Conservation (phyloP, 2,329 filamentous ascomycete genomes). For the Botrytis galanthina region DNA sequence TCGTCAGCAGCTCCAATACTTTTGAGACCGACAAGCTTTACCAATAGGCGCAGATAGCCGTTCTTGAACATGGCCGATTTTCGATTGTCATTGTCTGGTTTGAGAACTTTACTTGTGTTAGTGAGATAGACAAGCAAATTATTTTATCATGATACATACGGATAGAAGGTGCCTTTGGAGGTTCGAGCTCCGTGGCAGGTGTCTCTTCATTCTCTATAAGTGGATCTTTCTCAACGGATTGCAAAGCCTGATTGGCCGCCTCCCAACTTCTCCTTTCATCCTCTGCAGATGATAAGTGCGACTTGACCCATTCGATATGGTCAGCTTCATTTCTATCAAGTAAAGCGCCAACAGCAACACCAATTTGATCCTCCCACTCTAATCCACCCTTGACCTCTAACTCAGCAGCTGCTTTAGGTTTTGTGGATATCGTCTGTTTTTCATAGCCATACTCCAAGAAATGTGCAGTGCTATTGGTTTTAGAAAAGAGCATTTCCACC, state of each 20-base stretch:
- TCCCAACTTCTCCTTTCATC: slow-evolving; percentile 77
- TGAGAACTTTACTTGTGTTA: slow-evolving; percentile 34
- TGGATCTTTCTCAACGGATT: slow-evolving; percentile 44
- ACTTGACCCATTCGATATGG: slow-evolving; percentile 78
- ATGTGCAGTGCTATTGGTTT: slow-evolving; percentile 76
- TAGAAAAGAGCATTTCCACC: slow-evolving; percentile 93
- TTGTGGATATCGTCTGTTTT: slow-evolving; percentile 66
- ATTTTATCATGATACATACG: slow-evolving; percentile 45
- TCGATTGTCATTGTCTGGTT: slow-evolving; percentile 61
- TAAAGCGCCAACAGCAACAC: slow-evolving; percentile 74
- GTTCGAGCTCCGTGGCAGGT: slow-evolving; percentile 34
- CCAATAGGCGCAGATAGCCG: slow-evolving; percentile 78
- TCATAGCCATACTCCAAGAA: slow-evolving; percentile 91
- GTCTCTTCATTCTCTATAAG: slow-evolving; percentile 39
- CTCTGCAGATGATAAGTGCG: slow-evolving; percentile 63
- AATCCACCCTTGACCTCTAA: slow-evolving; percentile 76
- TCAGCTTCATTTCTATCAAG: slow-evolving; percentile 76
- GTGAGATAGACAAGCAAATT: not conserved
- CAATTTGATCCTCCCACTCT: slow-evolving; percentile 64
- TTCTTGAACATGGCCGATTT: slow-evolving; percentile 84
- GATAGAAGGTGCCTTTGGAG: slow-evolving; percentile 49
- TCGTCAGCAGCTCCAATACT: slow-evolving; percentile 60
- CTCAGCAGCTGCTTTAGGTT: slow-evolving; percentile 71
- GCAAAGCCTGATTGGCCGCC: slow-evolving; percentile 62
- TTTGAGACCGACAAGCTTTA: slow-evolving; percentile 72